Conservation (phyloP, 108 stramenopile species). For the Phaeodactylum tricornutum region DNA sequence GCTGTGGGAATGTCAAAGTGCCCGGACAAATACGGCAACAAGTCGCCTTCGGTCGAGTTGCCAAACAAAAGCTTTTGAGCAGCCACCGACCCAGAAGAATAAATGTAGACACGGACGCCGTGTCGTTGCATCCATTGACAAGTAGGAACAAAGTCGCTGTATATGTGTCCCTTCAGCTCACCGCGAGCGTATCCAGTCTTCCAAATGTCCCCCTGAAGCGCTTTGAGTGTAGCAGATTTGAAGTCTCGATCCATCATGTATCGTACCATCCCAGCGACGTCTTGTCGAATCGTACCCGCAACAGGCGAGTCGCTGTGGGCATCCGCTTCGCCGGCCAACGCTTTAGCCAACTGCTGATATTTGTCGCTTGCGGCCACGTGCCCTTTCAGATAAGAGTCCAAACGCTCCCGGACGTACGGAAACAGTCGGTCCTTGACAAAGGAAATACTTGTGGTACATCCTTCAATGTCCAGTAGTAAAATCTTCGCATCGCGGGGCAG, state of each 20-base stretch:
- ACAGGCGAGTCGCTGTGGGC: slow-evolving; percentile 20
- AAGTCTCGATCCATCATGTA: slow-evolving; percentile 62
- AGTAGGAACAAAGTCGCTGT: slow-evolving; percentile 64
- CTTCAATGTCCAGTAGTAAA: slow-evolving; percentile 90
- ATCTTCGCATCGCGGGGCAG: slow-evolving; percentile 67
- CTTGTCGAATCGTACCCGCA: background rate
- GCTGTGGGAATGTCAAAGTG: slow-evolving; percentile 86
- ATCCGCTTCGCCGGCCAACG: slow-evolving; percentile 19
- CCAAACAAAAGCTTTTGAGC: slow-evolving; percentile 86
- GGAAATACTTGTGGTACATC: slow-evolving; percentile 86
- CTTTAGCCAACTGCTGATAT: slow-evolving; percentile 1
- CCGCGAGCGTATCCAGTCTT: slow-evolving; percentile 59
- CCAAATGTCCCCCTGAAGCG: slow-evolving; percentile 88
- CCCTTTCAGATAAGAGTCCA: slow-evolving; percentile 25
- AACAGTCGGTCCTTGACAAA: slow-evolving; percentile 89
- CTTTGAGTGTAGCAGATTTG: slow-evolving; percentile 68
- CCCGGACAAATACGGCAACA: slow-evolving; percentile 42
- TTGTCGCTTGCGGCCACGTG: slow-evolving; percentile 9
- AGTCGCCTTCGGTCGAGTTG: slow-evolving; percentile 61
- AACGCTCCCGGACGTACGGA: slow-evolving; percentile 46
- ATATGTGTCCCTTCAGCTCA: slow-evolving; percentile 71
- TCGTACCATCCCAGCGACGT: slow-evolving; percentile 29
- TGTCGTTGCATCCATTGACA: slow-evolving; percentile 53
- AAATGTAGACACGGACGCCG: slow-evolving; percentile 66
- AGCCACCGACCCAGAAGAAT: slow-evolving; percentile 74